A percentile compares a stretch with the other conserved stretches of the same genome.
phyloP scores from a whole-genome alignment of 2,329 filamentous ascomycete genomes.

The Remersonia thermophila region DNA sequence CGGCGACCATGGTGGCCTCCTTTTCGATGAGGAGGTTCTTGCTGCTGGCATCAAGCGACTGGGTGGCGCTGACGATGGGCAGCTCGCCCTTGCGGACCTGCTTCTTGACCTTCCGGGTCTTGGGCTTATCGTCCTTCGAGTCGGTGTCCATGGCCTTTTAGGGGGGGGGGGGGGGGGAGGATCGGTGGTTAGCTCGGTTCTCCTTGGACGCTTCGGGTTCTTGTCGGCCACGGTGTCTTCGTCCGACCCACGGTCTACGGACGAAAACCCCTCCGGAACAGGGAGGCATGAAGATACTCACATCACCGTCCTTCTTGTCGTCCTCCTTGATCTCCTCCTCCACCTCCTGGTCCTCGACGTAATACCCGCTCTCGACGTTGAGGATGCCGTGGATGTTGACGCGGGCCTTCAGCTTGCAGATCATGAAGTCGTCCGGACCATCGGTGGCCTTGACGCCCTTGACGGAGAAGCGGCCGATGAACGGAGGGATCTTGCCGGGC shows the following conservation, averaged over 20 bases:
- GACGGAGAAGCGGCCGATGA: conserved; percentile 95
- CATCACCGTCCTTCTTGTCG: conserved; percentile 58
- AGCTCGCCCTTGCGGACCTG: conserved; percentile 96
- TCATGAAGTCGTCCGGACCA: conserved; percentile 94
- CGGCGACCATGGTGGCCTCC: conserved; percentile 86
- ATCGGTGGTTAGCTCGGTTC: conserved; percentile 15
- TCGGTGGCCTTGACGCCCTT: conserved; percentile 86
- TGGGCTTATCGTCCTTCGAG: conserved; percentile 50
- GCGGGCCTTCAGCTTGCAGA: conserved; percentile 97
- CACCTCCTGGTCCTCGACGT: conserved; percentile 93
- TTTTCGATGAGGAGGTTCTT: conserved; percentile 64
- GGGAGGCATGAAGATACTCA: conserved; percentile 43
- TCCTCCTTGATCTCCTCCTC: conserved; percentile 52
- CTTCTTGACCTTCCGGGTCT: conserved; percentile 98
- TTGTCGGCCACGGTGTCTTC: too few species aligned
- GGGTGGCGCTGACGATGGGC: conserved; percentile 71
- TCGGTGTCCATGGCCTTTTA: conserved; percentile 80
- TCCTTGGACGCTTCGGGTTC: conserved; percentile 17
- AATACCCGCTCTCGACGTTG: conserved; percentile 95
- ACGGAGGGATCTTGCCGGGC: conserved; percentile 81
- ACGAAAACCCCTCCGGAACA: too few species aligned
- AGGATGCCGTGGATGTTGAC: conserved; percentile 93
- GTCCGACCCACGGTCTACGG: too few species aligned
- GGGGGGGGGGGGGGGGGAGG: too few species aligned
- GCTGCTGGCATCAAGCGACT: conserved; percentile 57